Conservation (phyloP, 1,284 basidiomycete genomes). For the Leccinum subrobustum region DNA sequence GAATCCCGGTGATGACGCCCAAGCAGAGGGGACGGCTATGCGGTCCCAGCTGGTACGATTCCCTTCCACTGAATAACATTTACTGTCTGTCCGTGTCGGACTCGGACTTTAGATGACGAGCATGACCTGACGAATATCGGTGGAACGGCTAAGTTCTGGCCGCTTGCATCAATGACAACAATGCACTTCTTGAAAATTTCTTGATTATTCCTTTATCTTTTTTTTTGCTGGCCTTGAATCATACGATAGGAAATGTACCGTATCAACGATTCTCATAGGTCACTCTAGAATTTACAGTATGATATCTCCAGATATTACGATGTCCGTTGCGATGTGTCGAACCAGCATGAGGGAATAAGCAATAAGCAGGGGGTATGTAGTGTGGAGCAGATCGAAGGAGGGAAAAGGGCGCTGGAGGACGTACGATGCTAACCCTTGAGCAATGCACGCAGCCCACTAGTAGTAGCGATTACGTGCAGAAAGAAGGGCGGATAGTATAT, state of each 20-base stretch:
- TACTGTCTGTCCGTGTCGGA: slow-evolving; percentile 16
- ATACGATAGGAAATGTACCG: not conserved
- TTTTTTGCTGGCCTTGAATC: not conserved
- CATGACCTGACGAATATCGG: not conserved
- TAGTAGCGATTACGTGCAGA: slow-evolving; percentile 10
- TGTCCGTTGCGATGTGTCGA: slow-evolving; percentile 9
- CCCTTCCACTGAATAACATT: slow-evolving; percentile 40
- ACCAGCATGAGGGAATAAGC: slow-evolving; percentile 13
- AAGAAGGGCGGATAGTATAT: slow-evolving; percentile 8
- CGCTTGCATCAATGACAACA: not conserved
- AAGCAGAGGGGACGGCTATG: not conserved
- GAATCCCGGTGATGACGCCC: not conserved
- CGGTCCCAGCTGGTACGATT: slow-evolving; percentile 26
- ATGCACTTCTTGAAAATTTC: not conserved
- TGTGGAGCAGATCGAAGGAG: slow-evolving; percentile 10
- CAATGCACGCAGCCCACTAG: slow-evolving; percentile 8
- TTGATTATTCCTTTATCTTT: not conserved
- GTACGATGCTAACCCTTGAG: not conserved
- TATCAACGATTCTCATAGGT: not conserved
- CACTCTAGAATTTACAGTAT: slow-evolving; percentile 21
- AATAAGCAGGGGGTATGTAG: slow-evolving; percentile 25
- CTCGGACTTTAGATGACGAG: not conserved
- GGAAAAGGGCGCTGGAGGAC: not conserved
- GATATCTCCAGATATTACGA: slow-evolving; percentile 14
- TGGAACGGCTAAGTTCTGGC: not conserved